Percentiles rank a stretch among this genome's conserved stretches.
Conservation (phyloP, 768 basidiomycete species). For the Leccinum rimulosum region DNA sequence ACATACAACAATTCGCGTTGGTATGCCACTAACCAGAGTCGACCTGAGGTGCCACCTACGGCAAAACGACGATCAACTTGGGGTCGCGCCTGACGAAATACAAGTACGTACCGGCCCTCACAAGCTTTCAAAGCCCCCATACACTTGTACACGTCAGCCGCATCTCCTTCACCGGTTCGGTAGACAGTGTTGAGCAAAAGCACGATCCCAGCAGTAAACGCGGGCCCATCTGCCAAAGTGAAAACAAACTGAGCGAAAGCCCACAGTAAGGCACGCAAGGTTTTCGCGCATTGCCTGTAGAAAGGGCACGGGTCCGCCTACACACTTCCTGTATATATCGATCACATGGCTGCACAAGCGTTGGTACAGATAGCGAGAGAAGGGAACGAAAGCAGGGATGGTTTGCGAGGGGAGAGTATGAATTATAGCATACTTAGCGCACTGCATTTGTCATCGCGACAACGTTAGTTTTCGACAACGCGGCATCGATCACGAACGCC, state of each 20-base stretch:
- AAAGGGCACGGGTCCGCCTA: slow-evolving; percentile 22
- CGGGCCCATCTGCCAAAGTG: slow-evolving; percentile 31
- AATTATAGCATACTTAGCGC: no score
- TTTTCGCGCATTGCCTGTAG: slow-evolving; percentile 27
- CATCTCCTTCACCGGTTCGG: slow-evolving; percentile 44
- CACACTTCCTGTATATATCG: slow-evolving; percentile 49
- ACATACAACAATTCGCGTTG: neutral
- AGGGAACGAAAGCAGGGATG: slow-evolving; percentile 45
- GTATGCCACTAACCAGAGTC: slow-evolving; percentile 41
- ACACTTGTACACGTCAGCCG: slow-evolving; percentile 49
- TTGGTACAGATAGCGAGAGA: slow-evolving; percentile 86
- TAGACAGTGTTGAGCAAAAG: slow-evolving; percentile 46
- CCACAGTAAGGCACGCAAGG: neutral
- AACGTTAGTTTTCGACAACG: no score
- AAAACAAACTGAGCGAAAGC: neutral
- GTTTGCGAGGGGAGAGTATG: slow-evolving; percentile 62
- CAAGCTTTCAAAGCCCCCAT: slow-evolving; percentile 39
- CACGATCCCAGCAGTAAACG: slow-evolving; percentile 50
- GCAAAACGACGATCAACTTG: neutral
- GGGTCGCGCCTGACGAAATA: neutral
- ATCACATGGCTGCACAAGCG: slow-evolving; percentile 68
- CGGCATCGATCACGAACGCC: no score
- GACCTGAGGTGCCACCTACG: slow-evolving; percentile 48
- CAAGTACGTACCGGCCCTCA: slow-evolving; percentile 34
- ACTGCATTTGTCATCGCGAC: no score